These are phyloP conservation scores for Lachnellula willkommii DNA, from an alignment of 2,329 filamentous ascomycete genomes.

Conservation along the genomic window DNA sequence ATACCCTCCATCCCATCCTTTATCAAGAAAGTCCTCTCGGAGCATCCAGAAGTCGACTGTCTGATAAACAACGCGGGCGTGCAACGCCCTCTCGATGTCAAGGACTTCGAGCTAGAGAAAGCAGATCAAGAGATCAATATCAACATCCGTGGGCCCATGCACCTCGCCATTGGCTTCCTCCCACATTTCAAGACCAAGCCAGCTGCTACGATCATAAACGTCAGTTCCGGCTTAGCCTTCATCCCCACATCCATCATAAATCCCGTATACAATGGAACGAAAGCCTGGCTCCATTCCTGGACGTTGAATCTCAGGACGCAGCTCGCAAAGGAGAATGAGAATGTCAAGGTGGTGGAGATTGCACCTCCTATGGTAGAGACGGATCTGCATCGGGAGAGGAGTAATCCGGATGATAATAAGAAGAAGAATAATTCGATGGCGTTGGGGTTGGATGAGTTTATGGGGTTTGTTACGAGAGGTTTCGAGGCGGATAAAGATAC, in stretches of 20 bases:
- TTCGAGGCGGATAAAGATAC: constrained; percentile 44
- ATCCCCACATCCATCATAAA: constrained; percentile 49
- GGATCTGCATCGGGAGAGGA: constrained; percentile 50
- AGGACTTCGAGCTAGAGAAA: constrained; percentile 41
- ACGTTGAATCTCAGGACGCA: constrained; percentile 50
- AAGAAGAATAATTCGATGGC: constrained; percentile 46
- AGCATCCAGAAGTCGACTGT: constrained; percentile 52
- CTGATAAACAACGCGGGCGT: constrained; percentile 56
- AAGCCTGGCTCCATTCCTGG: constrained; percentile 54
- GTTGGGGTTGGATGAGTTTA: constrained; percentile 50
- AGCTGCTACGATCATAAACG: constrained; percentile 44
- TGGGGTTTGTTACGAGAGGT: constrained; percentile 41
- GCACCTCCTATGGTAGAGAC: constrained; percentile 50
- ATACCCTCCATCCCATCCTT: constrained; percentile 41
- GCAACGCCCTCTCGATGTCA: constrained; percentile 47
- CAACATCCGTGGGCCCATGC: constrained; percentile 54
- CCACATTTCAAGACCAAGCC: constrained; percentile 43
- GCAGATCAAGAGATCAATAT: constrained; percentile 54
- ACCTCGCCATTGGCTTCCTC: constrained; percentile 45
- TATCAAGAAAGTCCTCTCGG: constrained; percentile 38
- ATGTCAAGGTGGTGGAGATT: constrained; percentile 49
- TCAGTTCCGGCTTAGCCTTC: constrained; percentile 49
- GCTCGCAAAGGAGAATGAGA: constrained; percentile 33
- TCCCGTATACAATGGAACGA: constrained; percentile 55
- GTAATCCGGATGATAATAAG: constrained; percentile 54